Evolutionary conservation across 2,329 filamentous ascomycete genomes (phyloP).

Genomic region (Didymella arachidicola): DNA sequence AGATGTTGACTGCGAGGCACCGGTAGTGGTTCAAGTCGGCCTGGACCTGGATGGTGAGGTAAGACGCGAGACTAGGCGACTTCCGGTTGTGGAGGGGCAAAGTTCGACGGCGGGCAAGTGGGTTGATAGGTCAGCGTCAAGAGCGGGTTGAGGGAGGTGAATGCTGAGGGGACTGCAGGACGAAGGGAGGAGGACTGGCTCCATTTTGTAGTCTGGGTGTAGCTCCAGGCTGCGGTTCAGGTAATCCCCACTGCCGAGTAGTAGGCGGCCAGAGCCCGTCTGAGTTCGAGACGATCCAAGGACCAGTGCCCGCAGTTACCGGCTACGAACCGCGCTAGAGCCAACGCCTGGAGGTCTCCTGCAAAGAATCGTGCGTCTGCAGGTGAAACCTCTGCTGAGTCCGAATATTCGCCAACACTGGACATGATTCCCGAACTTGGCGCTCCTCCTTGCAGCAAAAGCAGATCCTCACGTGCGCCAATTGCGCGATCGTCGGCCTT

Average conservation of each 20-base stretch:
- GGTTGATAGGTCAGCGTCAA: background rate
- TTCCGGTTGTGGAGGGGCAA: conserved; percentile 21
- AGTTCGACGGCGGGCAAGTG: conserved; percentile 1
- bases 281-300: conserved; percentile 22
- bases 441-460: conserved; percentile 7
- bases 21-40: conserved; percentile 19
- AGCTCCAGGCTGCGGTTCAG: conserved; percentile 15
- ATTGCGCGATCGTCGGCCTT: conserved; percentile 23
- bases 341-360: conserved; percentile 12
- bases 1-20: conserved; percentile 30
- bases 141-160: conserved; percentile 3
- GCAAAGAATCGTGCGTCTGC: conserved; percentile 33
- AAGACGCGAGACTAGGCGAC: conserved; percentile 30
- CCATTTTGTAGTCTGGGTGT: conserved; percentile 26
- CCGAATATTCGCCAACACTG: conserved; percentile 21
- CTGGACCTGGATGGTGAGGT: conserved; percentile 14
- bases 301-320: conserved; percentile 11
- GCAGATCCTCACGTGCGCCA: conserved; percentile 25
- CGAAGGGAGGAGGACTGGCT: conserved; percentile 20
- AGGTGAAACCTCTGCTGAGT: conserved; percentile 30
- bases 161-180: conserved; percentile 10
- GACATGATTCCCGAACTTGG: conserved; percentile 18
- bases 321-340: conserved; percentile 8
- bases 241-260: conserved; percentile 20
- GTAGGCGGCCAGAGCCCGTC: conserved; percentile 14